Percentiles rank a stretch among this genome's conserved stretches.
Conservation (phyloP, 2,329 filamentous ascomycete species). For the Rutstroemia sp. region DNA sequence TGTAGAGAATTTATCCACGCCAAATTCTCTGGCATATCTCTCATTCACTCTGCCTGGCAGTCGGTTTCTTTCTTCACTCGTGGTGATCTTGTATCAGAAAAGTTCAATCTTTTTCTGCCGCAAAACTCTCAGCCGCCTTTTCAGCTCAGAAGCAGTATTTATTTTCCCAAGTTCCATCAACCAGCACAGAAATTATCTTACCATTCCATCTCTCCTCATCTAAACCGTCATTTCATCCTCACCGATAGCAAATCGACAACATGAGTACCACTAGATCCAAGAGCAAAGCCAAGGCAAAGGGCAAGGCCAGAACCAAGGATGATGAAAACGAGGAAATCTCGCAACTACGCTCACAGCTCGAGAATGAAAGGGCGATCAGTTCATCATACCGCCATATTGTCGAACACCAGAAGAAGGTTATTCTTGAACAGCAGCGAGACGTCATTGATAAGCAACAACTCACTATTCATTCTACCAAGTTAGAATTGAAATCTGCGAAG, state of each 20-base stretch:
- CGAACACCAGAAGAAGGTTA: background rate
- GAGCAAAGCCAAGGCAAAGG: background rate
- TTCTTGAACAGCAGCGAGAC: background rate
- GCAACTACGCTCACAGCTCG: constrained; percentile 4
- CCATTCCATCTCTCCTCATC: too few species aligned
- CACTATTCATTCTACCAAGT: background rate
- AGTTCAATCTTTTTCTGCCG: too few species aligned
- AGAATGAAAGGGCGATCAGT: background rate
- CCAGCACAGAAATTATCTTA: too few species aligned
- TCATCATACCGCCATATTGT: background rate
- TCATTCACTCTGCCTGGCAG: background rate
- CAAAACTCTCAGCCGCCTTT: too few species aligned
- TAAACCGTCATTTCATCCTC: too few species aligned
- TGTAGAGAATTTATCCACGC: background rate
- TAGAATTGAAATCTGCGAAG: background rate
- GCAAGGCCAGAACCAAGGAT: background rate
- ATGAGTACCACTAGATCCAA: background rate
- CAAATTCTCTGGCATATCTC: background rate
- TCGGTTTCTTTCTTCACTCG: too few species aligned
- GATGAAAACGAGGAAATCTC: background rate
- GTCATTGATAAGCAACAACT: background rate
- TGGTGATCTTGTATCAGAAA: too few species aligned
- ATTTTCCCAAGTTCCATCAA: too few species aligned
- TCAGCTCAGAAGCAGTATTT: too few species aligned
- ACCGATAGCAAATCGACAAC: background rate